phyloP scores from a whole-genome alignment of 768 basidiomycete genomes.

The Psilocybe cubensis region DNA sequence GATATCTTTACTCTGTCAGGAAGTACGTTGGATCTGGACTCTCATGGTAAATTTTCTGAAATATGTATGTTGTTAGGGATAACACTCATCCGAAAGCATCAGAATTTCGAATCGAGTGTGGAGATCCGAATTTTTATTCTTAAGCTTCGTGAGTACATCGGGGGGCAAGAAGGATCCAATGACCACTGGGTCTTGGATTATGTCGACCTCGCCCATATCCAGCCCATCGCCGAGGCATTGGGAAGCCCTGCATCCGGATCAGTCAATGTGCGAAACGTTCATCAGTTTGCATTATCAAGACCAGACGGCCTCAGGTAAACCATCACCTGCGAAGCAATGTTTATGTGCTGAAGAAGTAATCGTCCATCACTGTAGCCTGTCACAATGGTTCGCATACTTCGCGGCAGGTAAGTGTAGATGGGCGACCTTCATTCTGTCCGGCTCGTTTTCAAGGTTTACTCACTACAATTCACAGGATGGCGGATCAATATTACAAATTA shows the following conservation, averaged over 20 bases:
- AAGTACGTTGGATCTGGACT: constrained; percentile 9
- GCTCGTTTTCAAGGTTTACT: too few species aligned
- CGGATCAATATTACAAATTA: constrained; percentile 7
- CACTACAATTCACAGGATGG: constrained; percentile 6
- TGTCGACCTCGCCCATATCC: constrained; percentile 33
- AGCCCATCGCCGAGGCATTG: constrained; percentile 39
- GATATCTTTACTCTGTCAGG: background rate
- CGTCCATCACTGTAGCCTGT: constrained; percentile 15
- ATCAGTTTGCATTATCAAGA: constrained; percentile 30
- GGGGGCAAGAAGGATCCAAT: background rate
- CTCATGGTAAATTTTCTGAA: constrained; percentile 7
- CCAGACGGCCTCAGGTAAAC: constrained; percentile 33
- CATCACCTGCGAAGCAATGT: background rate
- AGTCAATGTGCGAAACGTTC: constrained; percentile 37
- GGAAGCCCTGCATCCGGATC: constrained; percentile 45
- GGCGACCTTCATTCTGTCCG: too few species aligned
- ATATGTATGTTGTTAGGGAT: background rate
- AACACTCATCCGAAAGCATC: background rate
- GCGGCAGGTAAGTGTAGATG: constrained; percentile 20
- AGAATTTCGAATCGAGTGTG: constrained; percentile 43
- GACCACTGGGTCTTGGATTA: constrained; percentile 36
- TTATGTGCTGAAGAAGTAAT: background rate
- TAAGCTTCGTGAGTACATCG: constrained; percentile 28
- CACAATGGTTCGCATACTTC: constrained; percentile 31
- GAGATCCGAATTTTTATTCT: constrained; percentile 22